These are phyloP conservation scores for Fusarium pseudocircinatum DNA, from an alignment of 2,329 filamentous ascomycete genomes.

Conservation along the genomic window DNA sequence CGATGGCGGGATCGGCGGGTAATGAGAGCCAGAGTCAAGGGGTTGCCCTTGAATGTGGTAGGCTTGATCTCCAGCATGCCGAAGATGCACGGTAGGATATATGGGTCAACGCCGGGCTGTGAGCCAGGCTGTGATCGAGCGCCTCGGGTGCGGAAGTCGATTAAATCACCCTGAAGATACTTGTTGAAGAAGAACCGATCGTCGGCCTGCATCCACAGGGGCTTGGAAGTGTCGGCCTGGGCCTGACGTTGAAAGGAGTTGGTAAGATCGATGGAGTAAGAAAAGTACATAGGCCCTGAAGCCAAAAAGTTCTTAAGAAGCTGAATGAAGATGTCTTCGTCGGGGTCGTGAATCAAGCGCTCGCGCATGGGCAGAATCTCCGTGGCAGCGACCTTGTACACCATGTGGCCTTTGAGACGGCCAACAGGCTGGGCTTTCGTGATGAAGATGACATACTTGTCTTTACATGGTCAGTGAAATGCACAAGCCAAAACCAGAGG, in stretches of 20 bases:
- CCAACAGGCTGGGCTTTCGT: slow-evolving; percentile 93
- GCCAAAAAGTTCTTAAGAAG: slow-evolving; percentile 85
- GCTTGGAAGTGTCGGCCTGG: slow-evolving; percentile 73
- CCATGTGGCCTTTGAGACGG: slow-evolving; percentile 91
- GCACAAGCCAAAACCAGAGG: slow-evolving; percentile 12
- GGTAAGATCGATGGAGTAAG: slow-evolving; percentile 95
- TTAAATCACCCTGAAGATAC: slow-evolving; percentile 89
- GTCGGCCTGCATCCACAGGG: slow-evolving; percentile 91
- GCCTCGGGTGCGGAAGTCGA: slow-evolving; percentile 79
- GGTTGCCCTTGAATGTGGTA: slow-evolving; percentile 84
- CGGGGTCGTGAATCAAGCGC: slow-evolving; percentile 86
- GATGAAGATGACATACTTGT: slow-evolving; percentile 98
- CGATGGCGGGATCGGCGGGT: slow-evolving; percentile 88
- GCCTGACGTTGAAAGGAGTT: slow-evolving; percentile 97
- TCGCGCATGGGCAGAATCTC: slow-evolving; percentile 96
- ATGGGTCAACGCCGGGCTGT: slow-evolving; percentile 85
- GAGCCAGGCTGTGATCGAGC: slow-evolving; percentile 71
- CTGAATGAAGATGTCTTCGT: slow-evolving; percentile 90
- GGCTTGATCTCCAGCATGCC: slow-evolving; percentile 93
- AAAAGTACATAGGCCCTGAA: slow-evolving; percentile 94
- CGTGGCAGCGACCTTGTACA: slow-evolving; percentile 90
- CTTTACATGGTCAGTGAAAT: slow-evolving; percentile 49
- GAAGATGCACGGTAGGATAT: slow-evolving; percentile 94
- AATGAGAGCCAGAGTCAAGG: slow-evolving; percentile 86
- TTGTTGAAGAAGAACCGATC: slow-evolving; percentile 99